Base-by-base conservation (phyloP, 2,329 filamentous ascomycete genomes). In the Aureobasidium leucospermi region DNA sequence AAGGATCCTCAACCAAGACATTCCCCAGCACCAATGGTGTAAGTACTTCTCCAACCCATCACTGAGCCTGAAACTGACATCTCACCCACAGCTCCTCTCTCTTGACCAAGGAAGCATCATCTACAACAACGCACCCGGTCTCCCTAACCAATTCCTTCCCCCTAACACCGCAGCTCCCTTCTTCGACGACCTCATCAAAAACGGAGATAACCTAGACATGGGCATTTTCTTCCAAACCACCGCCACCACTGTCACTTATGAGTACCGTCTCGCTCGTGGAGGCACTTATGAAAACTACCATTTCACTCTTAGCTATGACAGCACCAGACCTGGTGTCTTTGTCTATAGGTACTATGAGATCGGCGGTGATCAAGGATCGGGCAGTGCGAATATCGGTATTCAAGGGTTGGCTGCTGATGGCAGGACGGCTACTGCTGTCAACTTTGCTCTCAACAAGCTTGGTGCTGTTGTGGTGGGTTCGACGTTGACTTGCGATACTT, bases 221-320 rank as follows among this genome's bases (percentile, higher is more conserved):
- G 70, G 71, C 13, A 69, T 73, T 56, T 74, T 65, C 55, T 74
- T 72, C 59, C 62, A 69, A 34, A 28, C 64, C 29, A 64, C 65
- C n/a, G 43, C 39, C n/a, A 62, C 61, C 0, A 65, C 63, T 4
- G 65, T 72, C 1, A 70, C 65, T 4, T 69, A 63, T 29, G 70
- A 72, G 60, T 72, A 66, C 42, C 68, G 70, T 41, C 29, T 70
- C n/a, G 60, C 57, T 8, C 56, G 66, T 10, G 60, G 55, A 3
- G 63, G 61, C n/a, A 63, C 62, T 7, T 47, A 58, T n/a, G 58
- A 52, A 34, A 60, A 64, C 6, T 70, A 67, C 59, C 70, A 72
- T 57, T 73, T 70, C 55, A 69, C 67, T 1, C 64, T 71, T 8
- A 58, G 47, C 34, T 73, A 73, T 55, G 52, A 61, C 41, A 68